Conservation (phyloP, 2,329 filamentous ascomycete species). For the Madurella fahalii region DNA sequence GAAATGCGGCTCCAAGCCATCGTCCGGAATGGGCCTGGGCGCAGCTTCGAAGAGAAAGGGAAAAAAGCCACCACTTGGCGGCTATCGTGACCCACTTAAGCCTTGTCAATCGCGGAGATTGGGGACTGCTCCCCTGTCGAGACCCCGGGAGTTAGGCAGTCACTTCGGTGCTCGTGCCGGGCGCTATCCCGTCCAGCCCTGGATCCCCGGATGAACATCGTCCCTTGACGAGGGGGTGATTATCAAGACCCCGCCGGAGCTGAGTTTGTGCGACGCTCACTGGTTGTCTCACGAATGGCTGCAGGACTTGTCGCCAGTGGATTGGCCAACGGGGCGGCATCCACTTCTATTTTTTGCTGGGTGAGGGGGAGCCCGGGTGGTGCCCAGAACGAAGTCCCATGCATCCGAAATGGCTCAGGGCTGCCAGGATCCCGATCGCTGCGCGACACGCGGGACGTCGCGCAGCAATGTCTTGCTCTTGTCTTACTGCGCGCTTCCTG, state of each 20-base stretch:
- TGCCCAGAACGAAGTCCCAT: neutral
- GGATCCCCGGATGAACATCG: no score
- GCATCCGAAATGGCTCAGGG: slow-evolving; percentile 4
- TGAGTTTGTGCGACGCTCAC: neutral
- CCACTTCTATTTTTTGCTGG: slow-evolving; percentile 4
- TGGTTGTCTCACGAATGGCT: neutral
- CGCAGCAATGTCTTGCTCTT: neutral
- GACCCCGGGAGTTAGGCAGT: no score
- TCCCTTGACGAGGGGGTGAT: neutral
- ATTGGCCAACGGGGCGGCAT: neutral
- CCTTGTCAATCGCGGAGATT: no score
- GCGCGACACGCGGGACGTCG: neutral
- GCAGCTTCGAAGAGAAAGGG: no score
- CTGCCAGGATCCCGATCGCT: neutral
- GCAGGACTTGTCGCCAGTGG: neutral
- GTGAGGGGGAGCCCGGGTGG: no score
- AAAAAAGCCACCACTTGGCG: no score
- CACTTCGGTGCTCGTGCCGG: no score
- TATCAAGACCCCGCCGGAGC: neutral
- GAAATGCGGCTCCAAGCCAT: no score
- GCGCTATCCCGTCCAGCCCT: no score
- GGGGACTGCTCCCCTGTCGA: no score
- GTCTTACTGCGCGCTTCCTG: neutral
- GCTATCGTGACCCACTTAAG: no score
- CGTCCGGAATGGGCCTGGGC: no score